Evolutionary conservation across 345 rosid genomes (phyloP), one percentile per base, ranked within the genome.

Genomic region (Erodium maritimum): DNA sequence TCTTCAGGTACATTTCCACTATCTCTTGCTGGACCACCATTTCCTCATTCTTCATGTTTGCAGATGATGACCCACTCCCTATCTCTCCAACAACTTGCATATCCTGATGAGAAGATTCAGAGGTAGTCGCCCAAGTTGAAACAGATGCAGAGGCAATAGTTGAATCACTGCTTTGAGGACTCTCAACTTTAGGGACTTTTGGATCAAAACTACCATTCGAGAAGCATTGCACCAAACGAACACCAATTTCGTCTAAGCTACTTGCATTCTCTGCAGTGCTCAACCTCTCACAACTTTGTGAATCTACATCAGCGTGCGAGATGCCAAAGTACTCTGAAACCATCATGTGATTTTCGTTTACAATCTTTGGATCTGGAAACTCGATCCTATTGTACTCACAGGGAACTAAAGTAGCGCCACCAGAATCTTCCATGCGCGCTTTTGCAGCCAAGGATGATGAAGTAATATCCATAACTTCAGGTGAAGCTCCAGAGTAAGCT

Each of bases 1-100:
- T 90, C 75, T 94, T 94, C 96, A 87, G 80, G 73, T 94, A 94
- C 96, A 94, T 94, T 73, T 94, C 95, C 2, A 90, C 97, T 62
- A 87, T 82, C 23, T 94, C 99, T 76, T 94, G 97, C 77, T 94
- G 96, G 60, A 85, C 88, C 66, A 86, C 73, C 60, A 77, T 85
- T 62, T 79, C 69, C 74, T 94, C 96, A 23, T 82, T 83, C 79
- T 82, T 97, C 23, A 86, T 53, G 61, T 78, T 80, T 46, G 80
- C 81, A 10, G 75, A 80, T n/a, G 84, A 75, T 23, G 80, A 79
- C 65, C 75, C 80, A 56, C 72, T 75, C 64, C 70, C 78, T 19
- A 62, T 74, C 6, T 78, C 76, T 42, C 70, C 82, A 52, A 33
- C 61, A 61, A 76, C 75, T 12, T 19, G 72, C 52, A 54, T 82